phyloP scores from a whole-genome alignment of 164 flowering plant species.

The Vitis rotundifolia region DNA sequence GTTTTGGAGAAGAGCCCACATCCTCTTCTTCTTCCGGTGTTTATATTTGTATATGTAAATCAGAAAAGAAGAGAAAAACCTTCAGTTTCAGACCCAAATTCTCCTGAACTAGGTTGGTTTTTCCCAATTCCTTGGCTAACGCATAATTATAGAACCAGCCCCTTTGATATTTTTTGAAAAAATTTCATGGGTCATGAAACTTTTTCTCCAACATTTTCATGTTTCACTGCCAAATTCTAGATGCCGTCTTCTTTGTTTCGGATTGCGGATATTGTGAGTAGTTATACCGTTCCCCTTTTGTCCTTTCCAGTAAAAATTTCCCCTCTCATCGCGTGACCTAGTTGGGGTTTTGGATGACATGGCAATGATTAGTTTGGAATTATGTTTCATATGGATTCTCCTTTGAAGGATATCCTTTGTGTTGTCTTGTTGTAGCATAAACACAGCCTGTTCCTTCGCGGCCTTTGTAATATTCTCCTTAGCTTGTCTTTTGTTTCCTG shows the following conservation, averaged over 20 bases:
- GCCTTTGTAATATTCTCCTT: neutral
- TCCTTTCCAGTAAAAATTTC: no score
- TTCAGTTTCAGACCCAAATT: neutral
- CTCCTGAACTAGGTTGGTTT: conserved; percentile 9
- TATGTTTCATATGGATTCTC: neutral
- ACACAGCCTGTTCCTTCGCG: neutral
- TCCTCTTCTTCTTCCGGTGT: no score
- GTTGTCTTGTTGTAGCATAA: conserved; percentile 2
- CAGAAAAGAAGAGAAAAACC: neutral
- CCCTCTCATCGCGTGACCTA: no score
- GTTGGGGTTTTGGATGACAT: neutral
- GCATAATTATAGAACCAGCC: no score
- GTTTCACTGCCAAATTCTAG: no score
- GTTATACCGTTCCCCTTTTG: no score
- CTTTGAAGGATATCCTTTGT: neutral
- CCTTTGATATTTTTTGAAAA: neutral
- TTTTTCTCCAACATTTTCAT: no score
- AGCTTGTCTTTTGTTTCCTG: neutral
- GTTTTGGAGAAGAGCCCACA: neutral
- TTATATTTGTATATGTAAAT: no score
- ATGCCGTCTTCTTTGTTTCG: no score
- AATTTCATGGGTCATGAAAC: no score
- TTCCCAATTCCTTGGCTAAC: neutral
- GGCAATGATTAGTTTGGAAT: neutral
- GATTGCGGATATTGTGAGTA: no score